Percentiles rank a stretch among this genome's conserved stretches.
phyloP scores from a whole-genome alignment of 2,329 filamentous ascomycete species.

The Coniochaeta prunicola region DNA sequence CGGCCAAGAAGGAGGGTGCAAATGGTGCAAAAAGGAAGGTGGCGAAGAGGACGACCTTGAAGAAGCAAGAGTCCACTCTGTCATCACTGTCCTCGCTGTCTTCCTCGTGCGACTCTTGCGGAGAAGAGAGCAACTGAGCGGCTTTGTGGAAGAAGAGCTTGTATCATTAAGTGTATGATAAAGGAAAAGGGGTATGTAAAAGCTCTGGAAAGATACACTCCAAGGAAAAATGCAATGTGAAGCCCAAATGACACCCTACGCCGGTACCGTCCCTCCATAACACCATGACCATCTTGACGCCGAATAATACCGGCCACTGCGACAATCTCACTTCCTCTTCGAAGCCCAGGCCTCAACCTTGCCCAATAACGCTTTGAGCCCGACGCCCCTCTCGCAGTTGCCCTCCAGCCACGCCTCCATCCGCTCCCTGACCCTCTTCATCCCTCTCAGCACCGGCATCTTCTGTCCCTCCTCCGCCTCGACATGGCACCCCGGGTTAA shows the following conservation, averaged over 20 bases:
- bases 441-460: slow-evolving; percentile 66
- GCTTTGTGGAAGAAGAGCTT: neutral
- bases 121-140: neutral
- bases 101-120: neutral
- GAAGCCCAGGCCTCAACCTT: slow-evolving; percentile 50
- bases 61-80: slow-evolving; percentile 11
- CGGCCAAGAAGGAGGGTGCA: slow-evolving; percentile 20
- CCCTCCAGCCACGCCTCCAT: slow-evolving; percentile 81
- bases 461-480: slow-evolving; percentile 55
- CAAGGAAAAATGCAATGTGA: slow-evolving; percentile 1
- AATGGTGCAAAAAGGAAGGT: slow-evolving; percentile 17
- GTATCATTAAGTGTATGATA: neutral
- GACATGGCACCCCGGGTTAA: slow-evolving; percentile 71
- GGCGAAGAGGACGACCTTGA: slow-evolving; percentile 20
- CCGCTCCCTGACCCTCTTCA: slow-evolving; percentile 61
- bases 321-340: slow-evolving; percentile 23
- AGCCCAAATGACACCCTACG: too few relatives aligned
- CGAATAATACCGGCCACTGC: too few relatives aligned
- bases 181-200: slow-evolving; percentile 4
- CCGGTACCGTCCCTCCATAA: too few relatives aligned
- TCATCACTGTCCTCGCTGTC: slow-evolving; percentile 6
- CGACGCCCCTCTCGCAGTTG: slow-evolving; percentile 74
- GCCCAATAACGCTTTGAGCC: slow-evolving; percentile 63
- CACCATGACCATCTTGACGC: neutral
- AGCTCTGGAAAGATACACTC: slow-evolving; percentile 3